These are phyloP conservation scores for Gentiana dahurica DNA, from an alignment of 257 asterid genomes.

Conservation along the genomic window DNA sequence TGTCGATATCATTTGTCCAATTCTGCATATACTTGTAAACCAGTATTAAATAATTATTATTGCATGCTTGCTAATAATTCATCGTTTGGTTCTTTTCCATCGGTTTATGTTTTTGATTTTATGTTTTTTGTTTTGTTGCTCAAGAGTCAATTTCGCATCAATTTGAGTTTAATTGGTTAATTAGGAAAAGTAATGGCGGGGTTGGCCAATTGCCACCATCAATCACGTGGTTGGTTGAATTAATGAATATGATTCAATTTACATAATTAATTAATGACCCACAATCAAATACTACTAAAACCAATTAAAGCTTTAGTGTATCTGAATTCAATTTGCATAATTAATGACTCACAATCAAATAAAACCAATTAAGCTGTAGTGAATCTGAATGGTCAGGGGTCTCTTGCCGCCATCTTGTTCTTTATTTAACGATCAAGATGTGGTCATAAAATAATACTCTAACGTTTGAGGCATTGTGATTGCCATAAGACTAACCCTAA, in stretches of 20 bases:
- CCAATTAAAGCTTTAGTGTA: background rate
- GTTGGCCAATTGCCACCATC: constrained; percentile 23
- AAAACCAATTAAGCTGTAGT: constrained; percentile 3
- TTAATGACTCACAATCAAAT: constrained; percentile 2
- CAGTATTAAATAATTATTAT: background rate
- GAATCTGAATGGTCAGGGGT: background rate
- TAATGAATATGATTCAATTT: background rate
- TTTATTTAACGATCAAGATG: too few species aligned
- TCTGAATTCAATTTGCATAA: background rate
- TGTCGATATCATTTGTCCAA: too few species aligned
- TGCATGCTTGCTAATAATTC: background rate
- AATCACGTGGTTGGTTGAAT: constrained; percentile 18
- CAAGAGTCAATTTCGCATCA: background rate
- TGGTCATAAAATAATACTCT: too few species aligned
- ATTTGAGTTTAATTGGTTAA: constrained; percentile 5
- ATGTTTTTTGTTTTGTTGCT: background rate
- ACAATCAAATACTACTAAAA: constrained; percentile 7
- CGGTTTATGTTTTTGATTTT: background rate
- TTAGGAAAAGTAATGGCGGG: constrained; percentile 6
- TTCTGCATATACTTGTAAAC: background rate
- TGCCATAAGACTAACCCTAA: too few species aligned
- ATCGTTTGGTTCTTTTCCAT: background rate
- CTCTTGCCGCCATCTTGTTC: background rate
- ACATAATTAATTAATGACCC: constrained; percentile 5
- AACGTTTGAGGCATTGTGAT: too few species aligned